Percentiles rank a stretch among this genome's conserved stretches.
Evolutionary conservation across 2,329 filamentous ascomycete species (phyloP).

Genomic region (Fusarium drepaniforme): DNA sequence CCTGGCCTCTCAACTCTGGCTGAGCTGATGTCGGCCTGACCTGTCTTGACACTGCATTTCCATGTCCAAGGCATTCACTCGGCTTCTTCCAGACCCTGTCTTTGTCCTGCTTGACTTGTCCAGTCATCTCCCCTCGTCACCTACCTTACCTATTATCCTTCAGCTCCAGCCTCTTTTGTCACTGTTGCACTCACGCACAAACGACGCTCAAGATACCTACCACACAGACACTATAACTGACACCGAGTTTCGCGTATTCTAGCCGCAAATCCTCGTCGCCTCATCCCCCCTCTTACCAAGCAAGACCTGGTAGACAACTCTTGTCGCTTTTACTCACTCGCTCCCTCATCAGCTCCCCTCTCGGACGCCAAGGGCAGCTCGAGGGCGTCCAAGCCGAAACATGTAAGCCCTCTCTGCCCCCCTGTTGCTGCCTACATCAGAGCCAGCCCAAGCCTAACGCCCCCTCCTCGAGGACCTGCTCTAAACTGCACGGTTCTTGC

Average conservation of each 20-base stretch:
- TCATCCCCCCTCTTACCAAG: conserved; percentile 18
- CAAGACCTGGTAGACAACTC: conserved; percentile 12
- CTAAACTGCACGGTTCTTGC: conserved; percentile 2
- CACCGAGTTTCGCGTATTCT: conserved; percentile 37
- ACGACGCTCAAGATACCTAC: conserved; percentile 32
- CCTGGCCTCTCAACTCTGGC: conserved; percentile 17
- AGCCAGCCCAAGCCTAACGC: conserved; percentile 4
- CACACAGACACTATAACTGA: conserved; percentile 36
- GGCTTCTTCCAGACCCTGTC: conserved; percentile 25
- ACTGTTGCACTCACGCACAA: conserved; percentile 33
- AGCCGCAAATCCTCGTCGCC: conserved; percentile 35
- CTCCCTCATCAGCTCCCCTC: conserved; percentile 26
- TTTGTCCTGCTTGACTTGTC: conserved; percentile 21
- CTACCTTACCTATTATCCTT: conserved; percentile 16
- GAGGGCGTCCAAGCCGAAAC: conserved; percentile 45
- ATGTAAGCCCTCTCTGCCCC: conserved; percentile 49
- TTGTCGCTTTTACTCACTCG: conserved; percentile 16
- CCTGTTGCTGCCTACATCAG: conserved; percentile 9
- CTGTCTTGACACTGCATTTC: conserved; percentile 33
- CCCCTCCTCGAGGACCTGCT: conserved; percentile 10
- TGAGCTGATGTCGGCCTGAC: conserved; percentile 32
- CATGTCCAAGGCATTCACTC: conserved; percentile 18
- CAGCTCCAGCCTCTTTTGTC: conserved; percentile 25
- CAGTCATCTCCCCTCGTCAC: conserved; percentile 25
- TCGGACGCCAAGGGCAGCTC: conserved; percentile 38